These are phyloP conservation scores for Fusarium pilosicola DNA, from an alignment of 2,329 filamentous ascomycete species.

Conservation along the genomic window DNA sequence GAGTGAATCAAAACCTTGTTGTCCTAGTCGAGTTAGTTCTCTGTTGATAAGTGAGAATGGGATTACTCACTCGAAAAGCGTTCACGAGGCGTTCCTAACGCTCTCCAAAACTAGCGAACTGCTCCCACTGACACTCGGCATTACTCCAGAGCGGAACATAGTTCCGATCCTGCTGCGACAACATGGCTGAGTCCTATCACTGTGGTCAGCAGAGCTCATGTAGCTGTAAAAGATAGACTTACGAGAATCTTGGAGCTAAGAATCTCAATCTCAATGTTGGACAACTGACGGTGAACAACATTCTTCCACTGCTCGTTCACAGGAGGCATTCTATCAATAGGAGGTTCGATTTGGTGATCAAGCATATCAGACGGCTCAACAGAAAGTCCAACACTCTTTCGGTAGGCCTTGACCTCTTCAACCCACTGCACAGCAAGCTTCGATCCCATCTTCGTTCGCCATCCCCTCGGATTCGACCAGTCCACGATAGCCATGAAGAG, in stretches of 20 bases:
- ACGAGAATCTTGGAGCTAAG: slow-evolving; percentile 34
- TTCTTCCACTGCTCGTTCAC: slow-evolving; percentile 35
- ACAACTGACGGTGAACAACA: slow-evolving; percentile 27
- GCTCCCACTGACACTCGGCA: slow-evolving; percentile 39
- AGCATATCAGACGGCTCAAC: slow-evolving; percentile 4
- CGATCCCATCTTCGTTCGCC: slow-evolving; percentile 36
- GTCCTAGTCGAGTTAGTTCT: slow-evolving; percentile 8
- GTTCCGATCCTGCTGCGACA: slow-evolving; percentile 33
- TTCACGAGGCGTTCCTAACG: slow-evolving; percentile 39
- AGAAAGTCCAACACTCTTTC: not conserved
- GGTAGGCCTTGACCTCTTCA: not conserved
- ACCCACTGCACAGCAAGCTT: slow-evolving; percentile 17
- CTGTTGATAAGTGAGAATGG: fast-evolving
- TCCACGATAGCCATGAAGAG: slow-evolving; percentile 39
- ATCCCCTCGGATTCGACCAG: slow-evolving; percentile 25
- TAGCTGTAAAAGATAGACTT: not conserved
- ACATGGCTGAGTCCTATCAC: slow-evolving; percentile 24
- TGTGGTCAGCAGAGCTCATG: not conserved
- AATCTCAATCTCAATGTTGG: slow-evolving; percentile 37
- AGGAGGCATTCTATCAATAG: slow-evolving; percentile 20
- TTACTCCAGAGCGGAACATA: slow-evolving; percentile 37
- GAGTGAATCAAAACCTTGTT: slow-evolving; percentile 42
- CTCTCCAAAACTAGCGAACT: slow-evolving; percentile 38
- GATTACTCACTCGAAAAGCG: slow-evolving; percentile 28
- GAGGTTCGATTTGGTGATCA: slow-evolving; percentile 28